phyloP scores from a whole-genome alignment of 2,329 filamentous ascomycete species.

The Stemphylium beticola region DNA sequence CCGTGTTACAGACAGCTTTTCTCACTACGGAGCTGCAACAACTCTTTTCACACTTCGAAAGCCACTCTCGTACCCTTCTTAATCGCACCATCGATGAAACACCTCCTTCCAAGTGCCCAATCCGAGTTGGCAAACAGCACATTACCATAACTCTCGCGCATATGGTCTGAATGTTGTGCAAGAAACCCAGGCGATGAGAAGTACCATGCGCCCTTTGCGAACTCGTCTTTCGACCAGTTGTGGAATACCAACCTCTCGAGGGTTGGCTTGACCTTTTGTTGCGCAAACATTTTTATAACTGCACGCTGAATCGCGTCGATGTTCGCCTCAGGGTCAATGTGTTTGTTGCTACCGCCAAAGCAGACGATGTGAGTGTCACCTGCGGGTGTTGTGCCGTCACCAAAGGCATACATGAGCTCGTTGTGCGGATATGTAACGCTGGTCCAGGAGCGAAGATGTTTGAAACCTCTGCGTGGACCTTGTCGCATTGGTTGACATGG shows the following conservation, averaged over 20 bases:
- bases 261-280: not conserved
- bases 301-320: constrained; percentile 23
- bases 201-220: constrained; percentile 52
- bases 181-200: constrained; percentile 46
- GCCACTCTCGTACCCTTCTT: constrained; percentile 53
- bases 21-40: not conserved
- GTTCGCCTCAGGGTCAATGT: constrained; percentile 54
- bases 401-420: constrained; percentile 53
- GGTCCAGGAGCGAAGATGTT: constrained; percentile 54
- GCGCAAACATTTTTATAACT: not conserved
- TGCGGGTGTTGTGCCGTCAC: constrained; percentile 49
- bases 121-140: constrained; percentile 57
- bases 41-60: constrained; percentile 33
- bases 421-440: constrained; percentile 54
- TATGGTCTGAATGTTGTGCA: constrained; percentile 48
- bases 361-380: constrained; percentile 58
- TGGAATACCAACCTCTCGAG: constrained; percentile 51
- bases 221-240: constrained; percentile 58
- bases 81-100: constrained; percentile 60
- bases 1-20: too few relatives aligned
- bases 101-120: constrained; percentile 58
- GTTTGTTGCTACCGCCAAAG: constrained; percentile 54
- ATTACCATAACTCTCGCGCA: constrained; percentile 53
- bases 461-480: constrained; percentile 55
- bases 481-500: constrained; percentile 56